Conservation (phyloP, 2,329 filamentous ascomycete species). For the Alternaria sp. region DNA sequence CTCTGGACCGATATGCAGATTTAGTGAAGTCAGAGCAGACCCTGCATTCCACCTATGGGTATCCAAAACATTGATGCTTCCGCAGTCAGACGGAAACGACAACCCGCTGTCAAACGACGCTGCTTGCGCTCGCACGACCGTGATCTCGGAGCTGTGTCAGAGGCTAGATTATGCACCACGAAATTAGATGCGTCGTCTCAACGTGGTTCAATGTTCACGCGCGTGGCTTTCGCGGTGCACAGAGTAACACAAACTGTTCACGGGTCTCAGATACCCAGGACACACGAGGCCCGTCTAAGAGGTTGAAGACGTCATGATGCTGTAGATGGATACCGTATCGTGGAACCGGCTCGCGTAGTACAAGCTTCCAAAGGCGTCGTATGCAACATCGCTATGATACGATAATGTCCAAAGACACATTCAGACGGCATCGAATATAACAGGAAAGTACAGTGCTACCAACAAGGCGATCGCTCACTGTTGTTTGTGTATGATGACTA, state of each 20-base stretch:
- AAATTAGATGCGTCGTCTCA: conserved; percentile 36
- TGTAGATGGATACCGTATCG: conserved; percentile 6
- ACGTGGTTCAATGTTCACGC: conserved; percentile 34
- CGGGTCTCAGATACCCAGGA: conserved; percentile 30
- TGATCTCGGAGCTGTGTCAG: conserved; percentile 33
- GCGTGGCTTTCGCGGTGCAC: conserved; percentile 23
- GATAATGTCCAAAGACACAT: conserved; percentile 22
- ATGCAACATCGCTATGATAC: conserved; percentile 34
- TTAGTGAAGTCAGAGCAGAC: conserved; percentile 3
- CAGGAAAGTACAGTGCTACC: conserved; percentile 21
- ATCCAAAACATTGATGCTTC: conserved; percentile 4
- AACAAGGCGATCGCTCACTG: conserved; percentile 1
- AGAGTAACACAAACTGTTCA: conserved; percentile 28
- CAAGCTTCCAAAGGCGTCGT: conserved; percentile 9
- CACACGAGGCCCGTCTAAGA: conserved; percentile 17
- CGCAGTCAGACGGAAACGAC: conserved; percentile 15
- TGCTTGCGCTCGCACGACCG: conserved; percentile 27
- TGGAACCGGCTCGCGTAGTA: conserved; percentile 33
- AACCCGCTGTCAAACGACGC: conserved; percentile 28
- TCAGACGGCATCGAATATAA: conserved; percentile 14
- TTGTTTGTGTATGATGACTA: conserved; percentile 15
- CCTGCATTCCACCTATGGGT: conserved; percentile 14
- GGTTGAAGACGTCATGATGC: conserved; percentile 14
- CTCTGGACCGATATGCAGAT: background rate
- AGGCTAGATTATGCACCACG: conserved; percentile 50